Percentiles rank a stretch among this genome's conserved stretches.
phyloP scores from a whole-genome alignment of 75 land plant species.

The Pinus tabuliformis region DNA sequence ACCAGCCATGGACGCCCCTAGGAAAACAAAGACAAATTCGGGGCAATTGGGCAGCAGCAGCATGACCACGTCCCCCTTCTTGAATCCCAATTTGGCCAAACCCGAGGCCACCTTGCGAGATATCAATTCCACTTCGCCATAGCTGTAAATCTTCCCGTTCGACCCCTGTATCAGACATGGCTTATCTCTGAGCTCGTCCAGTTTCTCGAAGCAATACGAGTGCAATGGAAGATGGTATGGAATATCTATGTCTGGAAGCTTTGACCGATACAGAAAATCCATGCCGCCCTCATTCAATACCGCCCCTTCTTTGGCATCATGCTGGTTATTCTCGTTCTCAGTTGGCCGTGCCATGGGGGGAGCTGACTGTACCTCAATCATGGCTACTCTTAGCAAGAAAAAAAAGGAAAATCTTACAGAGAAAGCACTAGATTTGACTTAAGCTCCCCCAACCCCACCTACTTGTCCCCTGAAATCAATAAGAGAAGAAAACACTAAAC shows the following conservation, averaged over 20 bases:
- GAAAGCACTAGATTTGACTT: no score
- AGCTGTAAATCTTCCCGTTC: constrained; percentile 42
- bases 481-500: no score
- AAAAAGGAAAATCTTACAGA: no score
- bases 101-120: constrained; percentile 18
- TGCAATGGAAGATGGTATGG: constrained; percentile 73
- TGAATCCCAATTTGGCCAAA: constrained; percentile 30
- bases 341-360: no score
- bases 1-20: constrained; percentile 72
- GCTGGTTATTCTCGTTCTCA: no score
- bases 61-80: constrained; percentile 80
- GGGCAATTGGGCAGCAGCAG: constrained; percentile 87
- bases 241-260: constrained; percentile 74
- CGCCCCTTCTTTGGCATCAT: no score
- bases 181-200: constrained; percentile 24
- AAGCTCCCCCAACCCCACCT: no score
- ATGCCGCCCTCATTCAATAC: no score
- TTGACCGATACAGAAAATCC: constrained; percentile 26
- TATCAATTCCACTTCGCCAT: constrained; percentile 39
- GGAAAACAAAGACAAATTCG: constrained; percentile 67
- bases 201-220: constrained; percentile 60
- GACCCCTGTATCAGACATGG: constrained; percentile 60
- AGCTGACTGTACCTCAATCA: no score
- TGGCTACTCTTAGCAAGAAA: no score
- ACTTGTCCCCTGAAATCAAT: no score